A percentile compares a stretch with the other conserved stretches of the same genome.
phyloP scores from a whole-genome alignment of 1,284 basidiomycete genomes.

The Pseudozyma sp. region DNA sequence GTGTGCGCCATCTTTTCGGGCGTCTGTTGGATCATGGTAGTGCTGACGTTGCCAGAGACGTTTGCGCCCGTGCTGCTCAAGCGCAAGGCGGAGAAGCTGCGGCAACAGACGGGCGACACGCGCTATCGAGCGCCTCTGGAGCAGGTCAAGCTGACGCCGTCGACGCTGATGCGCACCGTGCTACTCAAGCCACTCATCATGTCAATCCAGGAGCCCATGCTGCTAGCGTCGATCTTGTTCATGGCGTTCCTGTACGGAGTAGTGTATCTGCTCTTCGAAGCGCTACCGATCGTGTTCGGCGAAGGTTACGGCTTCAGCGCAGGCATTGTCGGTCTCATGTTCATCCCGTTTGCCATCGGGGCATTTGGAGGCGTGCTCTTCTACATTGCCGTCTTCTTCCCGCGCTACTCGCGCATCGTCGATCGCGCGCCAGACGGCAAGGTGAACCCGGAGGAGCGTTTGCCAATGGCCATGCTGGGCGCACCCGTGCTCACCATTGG shows the following conservation, averaged over 20 bases:
- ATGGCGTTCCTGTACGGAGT: slow-evolving; percentile 78
- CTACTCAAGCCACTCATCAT: slow-evolving; percentile 73
- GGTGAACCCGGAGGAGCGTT: slow-evolving; percentile 53
- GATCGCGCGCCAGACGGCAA: slow-evolving; percentile 34
- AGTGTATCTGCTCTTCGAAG: slow-evolving; percentile 57
- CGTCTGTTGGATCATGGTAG: slow-evolving; percentile 72
- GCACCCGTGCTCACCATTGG: slow-evolving; percentile 66
- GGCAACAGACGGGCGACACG: slow-evolving; percentile 76
- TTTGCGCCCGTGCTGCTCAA: slow-evolving; percentile 73
- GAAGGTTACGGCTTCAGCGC: slow-evolving; percentile 54
- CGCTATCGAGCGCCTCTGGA: slow-evolving; percentile 70
- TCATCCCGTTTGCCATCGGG: slow-evolving; percentile 65
- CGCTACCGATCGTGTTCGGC: slow-evolving; percentile 65
- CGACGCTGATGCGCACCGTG: slow-evolving; percentile 73
- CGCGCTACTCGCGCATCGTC: slow-evolving; percentile 30
- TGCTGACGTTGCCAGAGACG: slow-evolving; percentile 82
- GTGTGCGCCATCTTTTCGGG: slow-evolving; percentile 75
- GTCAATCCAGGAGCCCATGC: slow-evolving; percentile 80
- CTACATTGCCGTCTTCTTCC: slow-evolving; percentile 46
- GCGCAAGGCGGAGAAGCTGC: slow-evolving; percentile 72
- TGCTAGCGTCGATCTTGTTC: slow-evolving; percentile 78
- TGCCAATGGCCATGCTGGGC: slow-evolving; percentile 52
- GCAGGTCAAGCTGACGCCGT: slow-evolving; percentile 8
- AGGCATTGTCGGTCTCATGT: slow-evolving; percentile 62
- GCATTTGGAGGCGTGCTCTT: slow-evolving; percentile 19